phyloP scores from a whole-genome alignment of 768 basidiomycete genomes.

The Agrocybe pediades region DNA sequence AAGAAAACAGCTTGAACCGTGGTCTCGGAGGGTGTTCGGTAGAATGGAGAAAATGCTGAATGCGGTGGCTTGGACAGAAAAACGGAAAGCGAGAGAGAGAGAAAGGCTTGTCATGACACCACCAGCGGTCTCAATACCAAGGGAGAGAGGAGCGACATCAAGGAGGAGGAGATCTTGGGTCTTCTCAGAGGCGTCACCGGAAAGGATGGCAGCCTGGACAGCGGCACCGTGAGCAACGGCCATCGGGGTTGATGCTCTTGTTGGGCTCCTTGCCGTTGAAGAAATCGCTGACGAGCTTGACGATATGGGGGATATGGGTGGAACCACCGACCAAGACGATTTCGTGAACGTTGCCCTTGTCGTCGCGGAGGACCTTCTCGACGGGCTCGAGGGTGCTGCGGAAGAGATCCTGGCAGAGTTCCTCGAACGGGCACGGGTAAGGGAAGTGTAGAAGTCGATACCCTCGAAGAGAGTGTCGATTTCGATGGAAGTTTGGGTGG shows the following conservation, averaged over 20 bases:
- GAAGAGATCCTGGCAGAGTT: slow-evolving; percentile 95
- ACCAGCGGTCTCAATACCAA: slow-evolving; percentile 99
- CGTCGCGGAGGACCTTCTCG: slow-evolving; percentile 96
- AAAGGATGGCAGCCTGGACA: slow-evolving; percentile 96
- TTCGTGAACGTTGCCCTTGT: slow-evolving; percentile 94
- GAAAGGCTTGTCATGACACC: slow-evolving; percentile 99
- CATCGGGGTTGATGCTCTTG: slow-evolving; percentile 98
- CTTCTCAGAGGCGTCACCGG: slow-evolving; percentile 96
- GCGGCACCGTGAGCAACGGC: slow-evolving; percentile 99
- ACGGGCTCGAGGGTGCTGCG: slow-evolving; percentile 91
- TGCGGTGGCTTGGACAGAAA: slow-evolving; percentile 98
- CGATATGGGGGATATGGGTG: slow-evolving; percentile 96
- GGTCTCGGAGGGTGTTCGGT: slow-evolving; percentile 98
- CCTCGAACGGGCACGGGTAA: slow-evolving; percentile 97
- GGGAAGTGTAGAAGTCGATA: slow-evolving; percentile 97
- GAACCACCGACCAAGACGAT: slow-evolving; percentile 98
- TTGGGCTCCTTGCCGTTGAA: slow-evolving; percentile 99
- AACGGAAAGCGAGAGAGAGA: too few relatives aligned
- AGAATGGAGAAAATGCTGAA: slow-evolving; percentile 99
- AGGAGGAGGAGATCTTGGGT: too few relatives aligned
- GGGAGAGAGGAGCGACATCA: too few relatives aligned
- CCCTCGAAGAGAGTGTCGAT: slow-evolving; percentile 98
- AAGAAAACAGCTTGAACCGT: too few relatives aligned
- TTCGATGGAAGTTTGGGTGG: slow-evolving; percentile 94
- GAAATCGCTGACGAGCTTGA: slow-evolving; percentile 97